Evolutionary conservation across 2,329 filamentous ascomycete genomes (phyloP), one percentile per base, ranked within the genome.

Genomic region (Phaeosphaeria sp.): DNA sequence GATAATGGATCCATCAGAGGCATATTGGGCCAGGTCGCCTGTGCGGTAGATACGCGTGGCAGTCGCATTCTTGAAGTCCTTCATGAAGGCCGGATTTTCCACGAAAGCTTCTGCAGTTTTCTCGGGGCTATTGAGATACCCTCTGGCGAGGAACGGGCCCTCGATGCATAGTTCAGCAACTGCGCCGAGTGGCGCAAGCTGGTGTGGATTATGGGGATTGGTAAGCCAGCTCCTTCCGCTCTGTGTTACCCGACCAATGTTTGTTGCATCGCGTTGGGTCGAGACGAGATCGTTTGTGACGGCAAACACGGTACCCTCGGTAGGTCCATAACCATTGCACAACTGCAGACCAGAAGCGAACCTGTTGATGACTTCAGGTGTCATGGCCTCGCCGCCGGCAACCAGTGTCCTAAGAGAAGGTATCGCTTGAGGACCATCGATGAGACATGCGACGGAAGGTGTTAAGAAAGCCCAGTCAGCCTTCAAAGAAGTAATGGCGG

Each of bases 361-460:
- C 42, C 69, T 72, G 18, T 67, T 56, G 54, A 73, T 69, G 0
- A 69, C 66, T 33, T 71, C 67, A 1, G 64, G 42, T 0, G 69
- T 69, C 55, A 74, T 56, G 2, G 69, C 59, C 50, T 74, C 72
- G 1, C 68, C 72, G 25, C 69, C 72, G n/a, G 63, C 63, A 18
- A 65, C 66, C 18, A 74, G 59, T 2, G 78, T 76, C 52, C 81
- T 75, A 27, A 84, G 64, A 1, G 75, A 62, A 63, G 81, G 50
- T 69, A 80, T 48, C 10, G 54, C 54, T 1, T 68, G 69, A 2
- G 76, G 74, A 0, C 62, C 63, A 5, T 72, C 65, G 7, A 75
- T 63, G 9, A 72, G 62, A 70, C 78, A 71, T n/a, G 72, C 73
- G 1, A 75, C 67, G 7, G 73, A 74, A 15, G 73, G 73, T 9